Conservation (phyloP, 352 stramenopile species). For the Aphanomyces euteiches region DNA sequence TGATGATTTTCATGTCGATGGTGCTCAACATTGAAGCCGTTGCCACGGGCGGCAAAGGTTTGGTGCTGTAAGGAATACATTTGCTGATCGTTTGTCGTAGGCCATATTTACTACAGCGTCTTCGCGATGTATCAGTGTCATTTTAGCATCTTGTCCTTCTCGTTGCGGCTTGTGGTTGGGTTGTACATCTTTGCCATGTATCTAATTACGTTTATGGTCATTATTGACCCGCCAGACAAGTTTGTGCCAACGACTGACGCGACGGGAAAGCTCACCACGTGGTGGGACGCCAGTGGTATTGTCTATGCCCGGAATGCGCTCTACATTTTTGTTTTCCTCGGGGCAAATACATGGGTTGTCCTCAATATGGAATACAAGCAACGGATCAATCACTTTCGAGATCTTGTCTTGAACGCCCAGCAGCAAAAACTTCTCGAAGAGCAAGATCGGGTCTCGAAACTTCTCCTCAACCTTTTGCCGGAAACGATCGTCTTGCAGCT, state of each 20-base stretch:
- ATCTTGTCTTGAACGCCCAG: conserved; percentile 77
- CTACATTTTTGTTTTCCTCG: conserved; percentile 83
- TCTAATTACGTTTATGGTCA: conserved; percentile 54
- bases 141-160: conserved; percentile 74
- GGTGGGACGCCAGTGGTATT: neutral
- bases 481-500: conserved; percentile 84
- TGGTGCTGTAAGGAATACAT: neutral
- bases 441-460: conserved; percentile 70
- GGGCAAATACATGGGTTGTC: conserved; percentile 71
- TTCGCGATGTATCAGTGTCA: conserved; percentile 80
- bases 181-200: conserved; percentile 65
- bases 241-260: conserved; percentile 46
- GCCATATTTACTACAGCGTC: conserved; percentile 74
- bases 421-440: conserved; percentile 83
- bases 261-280: conserved; percentile 32
- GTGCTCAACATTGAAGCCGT: conserved; percentile 65
- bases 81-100: conserved; percentile 35
- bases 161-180: conserved; percentile 52
- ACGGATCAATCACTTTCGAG: conserved; percentile 81
- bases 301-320: conserved; percentile 49
- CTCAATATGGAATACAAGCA: conserved; percentile 85
- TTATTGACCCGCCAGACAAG: conserved; percentile 45
- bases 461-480: conserved; percentile 72
- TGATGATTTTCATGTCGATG: conserved; percentile 56
- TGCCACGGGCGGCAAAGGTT: conserved; percentile 44